Evolutionary conservation across 2,329 filamentous ascomycete species (phyloP).

Genomic region (Harringtonia aguacate): DNA sequence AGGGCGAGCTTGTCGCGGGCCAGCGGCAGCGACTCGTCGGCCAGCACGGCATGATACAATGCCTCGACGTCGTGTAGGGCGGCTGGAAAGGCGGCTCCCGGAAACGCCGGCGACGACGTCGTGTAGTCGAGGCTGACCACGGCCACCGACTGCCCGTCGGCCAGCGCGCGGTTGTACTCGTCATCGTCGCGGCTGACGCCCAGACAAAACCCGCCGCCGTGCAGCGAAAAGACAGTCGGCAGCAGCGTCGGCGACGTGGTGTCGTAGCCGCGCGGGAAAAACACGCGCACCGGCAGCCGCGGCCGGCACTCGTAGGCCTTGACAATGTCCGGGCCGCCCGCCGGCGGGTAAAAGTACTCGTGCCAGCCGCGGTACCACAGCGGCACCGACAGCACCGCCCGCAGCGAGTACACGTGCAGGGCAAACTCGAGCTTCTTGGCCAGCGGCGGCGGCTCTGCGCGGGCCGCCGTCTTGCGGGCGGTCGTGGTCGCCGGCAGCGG

Average conservation of each 20-base stretch:
- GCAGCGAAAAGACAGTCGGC: constrained; percentile 36
- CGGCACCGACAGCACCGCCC: constrained; percentile 11
- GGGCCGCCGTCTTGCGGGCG: too few relatives aligned
- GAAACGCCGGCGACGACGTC: too few relatives aligned
- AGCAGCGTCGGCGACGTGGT: constrained; percentile 16
- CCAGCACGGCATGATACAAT: constrained; percentile 27
- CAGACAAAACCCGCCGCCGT: constrained; percentile 38
- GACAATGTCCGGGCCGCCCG: constrained; percentile 18
- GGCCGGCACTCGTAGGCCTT: constrained; percentile 25
- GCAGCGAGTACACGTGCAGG: constrained; percentile 16
- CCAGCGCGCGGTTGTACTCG: constrained; percentile 30
- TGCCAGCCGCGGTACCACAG: constrained; percentile 16
- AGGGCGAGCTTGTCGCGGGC: constrained; percentile 27
- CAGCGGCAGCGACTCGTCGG: constrained; percentile 31
- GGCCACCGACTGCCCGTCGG: constrained; percentile 26
- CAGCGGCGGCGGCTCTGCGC: constrained; percentile 10
- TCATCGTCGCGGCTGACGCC: constrained; percentile 32
- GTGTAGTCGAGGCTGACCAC: constrained; percentile 38
- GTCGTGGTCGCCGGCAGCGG: not conserved
- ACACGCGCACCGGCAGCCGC: constrained; percentile 24
- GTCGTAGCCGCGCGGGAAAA: constrained; percentile 26
- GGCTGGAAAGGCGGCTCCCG: constrained; percentile 29
- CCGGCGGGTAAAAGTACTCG: constrained; percentile 17
- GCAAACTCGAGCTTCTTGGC: constrained; percentile 14
- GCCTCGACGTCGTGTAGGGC: constrained; percentile 32